Percentiles rank a stretch among this genome's conserved stretches.
phyloP scores from a whole-genome alignment of 2,329 filamentous ascomycete genomes.

The Neofusicoccum kwambonambiense region DNA sequence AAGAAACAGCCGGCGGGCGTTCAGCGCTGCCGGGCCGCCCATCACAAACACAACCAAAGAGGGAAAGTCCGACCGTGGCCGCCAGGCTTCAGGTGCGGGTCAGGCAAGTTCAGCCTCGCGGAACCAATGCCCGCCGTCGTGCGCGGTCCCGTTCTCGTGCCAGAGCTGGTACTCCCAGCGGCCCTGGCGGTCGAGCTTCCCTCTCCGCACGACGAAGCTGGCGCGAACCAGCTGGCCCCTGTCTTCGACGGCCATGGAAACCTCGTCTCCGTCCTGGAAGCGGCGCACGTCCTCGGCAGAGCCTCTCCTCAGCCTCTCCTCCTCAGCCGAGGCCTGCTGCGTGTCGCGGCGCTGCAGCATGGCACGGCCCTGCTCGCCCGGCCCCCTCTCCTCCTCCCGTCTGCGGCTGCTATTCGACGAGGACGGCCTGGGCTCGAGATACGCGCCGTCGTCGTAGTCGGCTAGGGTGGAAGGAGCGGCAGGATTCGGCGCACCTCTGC shows the following conservation, averaged over 20 bases:
- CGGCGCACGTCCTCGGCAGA: conserved; percentile 2
- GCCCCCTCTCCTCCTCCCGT: too few relatives aligned
- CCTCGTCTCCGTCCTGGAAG: conserved; percentile 12
- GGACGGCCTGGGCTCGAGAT: neutral
- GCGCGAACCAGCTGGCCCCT: neutral
- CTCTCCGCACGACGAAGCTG: conserved; percentile 4
- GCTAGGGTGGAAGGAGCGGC: neutral
- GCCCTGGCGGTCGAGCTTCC: neutral
- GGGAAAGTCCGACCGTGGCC: neutral
- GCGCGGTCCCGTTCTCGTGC: conserved; percentile 11
- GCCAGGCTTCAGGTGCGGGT: neutral
- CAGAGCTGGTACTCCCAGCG: conserved; percentile 15
- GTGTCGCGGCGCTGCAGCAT: neutral
- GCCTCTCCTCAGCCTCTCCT: neutral
- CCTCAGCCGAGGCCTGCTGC: neutral
- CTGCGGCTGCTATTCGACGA: too few relatives aligned
- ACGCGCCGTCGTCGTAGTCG: neutral
- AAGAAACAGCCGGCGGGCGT: neutral
- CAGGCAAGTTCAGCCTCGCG: conserved; percentile 1
- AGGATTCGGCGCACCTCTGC: neutral
- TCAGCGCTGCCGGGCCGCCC: neutral
- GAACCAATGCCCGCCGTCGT: conserved; percentile 11
- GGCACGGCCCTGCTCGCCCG: too few relatives aligned
- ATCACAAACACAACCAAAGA: neutral
- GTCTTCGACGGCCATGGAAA: conserved; percentile 3